Base-by-base conservation (phyloP, 2,329 filamentous ascomycete genomes). In the Colletotrichum aenigma region DNA sequence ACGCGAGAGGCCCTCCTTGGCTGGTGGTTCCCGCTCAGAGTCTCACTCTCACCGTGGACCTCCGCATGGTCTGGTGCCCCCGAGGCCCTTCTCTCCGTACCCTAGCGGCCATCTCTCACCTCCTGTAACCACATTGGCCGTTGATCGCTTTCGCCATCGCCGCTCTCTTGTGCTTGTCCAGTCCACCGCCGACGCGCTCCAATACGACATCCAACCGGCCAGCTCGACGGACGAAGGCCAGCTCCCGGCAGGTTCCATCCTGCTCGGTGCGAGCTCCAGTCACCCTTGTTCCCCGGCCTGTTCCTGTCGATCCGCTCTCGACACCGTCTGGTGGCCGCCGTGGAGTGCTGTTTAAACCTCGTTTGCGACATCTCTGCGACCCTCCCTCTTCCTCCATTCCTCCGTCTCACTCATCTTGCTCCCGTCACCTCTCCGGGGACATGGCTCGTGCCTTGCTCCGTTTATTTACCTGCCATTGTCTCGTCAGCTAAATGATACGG, bases 401-500 rank as follows among this genome's bases (percentile, higher is more conserved):
- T 30, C 69, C 65, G 38, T 76, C 60, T 70, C 56, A 66, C 60
- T 70, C 61, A 61, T 61, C 64, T 21, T 32, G 21, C 18, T 28
- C n/a, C 48, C 55, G 38, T 61, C 43, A 13, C 34, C 32, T 76
- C 69, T 62, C 28, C 21, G 43, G 64, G 75, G 75, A 68, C 62
- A 75, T 77, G 76, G 76, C 71, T 75, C 60, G 60, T 58, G 71
- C 52, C 60, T 43, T 60, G 48, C 30, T 71, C 66, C 43, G 64
- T 60, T 71, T 76, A 74, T 74, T 70, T 77, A 77, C 62, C 62
- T 28, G 68, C 55, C 71, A 75, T 68, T 69, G 26, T 66, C 72
- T 75, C 75, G 36, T 74, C 76, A 73, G 66, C 75, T 79, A 78
- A 74, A 78, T 78, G 76, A 56, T 75, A 70, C 66, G 58, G 67